A percentile compares a stretch with the other conserved stretches of the same genome.
Evolutionary conservation across 495 filamentous ascomycete species (phyloP).

Genomic region (Penicillium maclennaniae): DNA sequence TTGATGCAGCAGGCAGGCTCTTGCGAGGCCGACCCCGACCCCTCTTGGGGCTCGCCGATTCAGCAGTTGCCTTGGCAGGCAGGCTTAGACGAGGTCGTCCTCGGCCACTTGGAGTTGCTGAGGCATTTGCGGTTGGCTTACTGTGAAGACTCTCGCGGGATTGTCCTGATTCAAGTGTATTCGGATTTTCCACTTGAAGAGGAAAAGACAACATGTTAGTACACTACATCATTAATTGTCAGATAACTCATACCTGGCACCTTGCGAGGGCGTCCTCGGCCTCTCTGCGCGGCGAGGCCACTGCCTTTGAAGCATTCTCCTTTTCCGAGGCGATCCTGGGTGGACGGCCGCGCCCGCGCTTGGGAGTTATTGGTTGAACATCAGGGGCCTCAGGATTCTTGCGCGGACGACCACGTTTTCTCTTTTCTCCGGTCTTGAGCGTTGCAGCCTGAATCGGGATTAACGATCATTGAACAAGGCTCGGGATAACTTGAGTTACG

Average conservation of each 20-base stretch:
- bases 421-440: constrained; percentile 34
- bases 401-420: constrained; percentile 38
- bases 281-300: constrained; percentile 11
- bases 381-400: constrained; percentile 27
- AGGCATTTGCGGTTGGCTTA: background rate
- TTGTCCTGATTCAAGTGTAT: background rate
- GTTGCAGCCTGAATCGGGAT: constrained; percentile 11
- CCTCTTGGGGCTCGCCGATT: constrained; percentile 9
- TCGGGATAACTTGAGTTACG: constrained; percentile 4
- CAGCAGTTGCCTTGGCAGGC: background rate
- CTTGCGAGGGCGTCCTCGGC: constrained; percentile 30
- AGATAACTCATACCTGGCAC: constrained; percentile 19
- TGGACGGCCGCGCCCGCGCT: constrained; percentile 40
- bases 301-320: constrained; percentile 9
- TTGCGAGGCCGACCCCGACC: constrained; percentile 25
- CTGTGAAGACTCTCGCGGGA: background rate
- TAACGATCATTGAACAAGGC: constrained; percentile 1
- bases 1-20: constrained; percentile 19
- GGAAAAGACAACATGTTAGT: background rate
- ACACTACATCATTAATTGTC: background rate
- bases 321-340: constrained; percentile 15
- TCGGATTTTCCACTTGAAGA: constrained; percentile 3
- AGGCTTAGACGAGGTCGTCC: constrained; percentile 11
- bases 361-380: constrained; percentile 29
- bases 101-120: constrained; percentile 10